Evolutionary conservation across 805 yeast species (phyloP), one percentile per base, ranked within the genome.

Genomic region (Komagataella phaffii): DNA sequence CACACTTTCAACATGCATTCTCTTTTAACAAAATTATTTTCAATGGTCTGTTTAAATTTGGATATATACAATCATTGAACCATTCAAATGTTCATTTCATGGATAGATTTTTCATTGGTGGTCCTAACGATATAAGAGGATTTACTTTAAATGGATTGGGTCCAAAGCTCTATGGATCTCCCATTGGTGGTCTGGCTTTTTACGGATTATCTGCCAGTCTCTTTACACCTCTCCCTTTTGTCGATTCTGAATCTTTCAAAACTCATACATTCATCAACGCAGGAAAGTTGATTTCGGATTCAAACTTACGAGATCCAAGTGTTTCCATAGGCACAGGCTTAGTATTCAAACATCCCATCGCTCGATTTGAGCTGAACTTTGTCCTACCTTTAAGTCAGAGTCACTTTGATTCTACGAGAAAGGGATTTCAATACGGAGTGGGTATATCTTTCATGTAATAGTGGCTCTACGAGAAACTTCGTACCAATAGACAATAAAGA

Each of bases 391-490:
- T 78, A 24, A 58, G 68, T 2, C 68, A 65, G 1, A 73, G 72
- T 57, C 64, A 65, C n/a, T 64, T 72, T 10, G 83, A 78, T 56
- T 67, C 66, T 24, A 56, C 69, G 5, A 59, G 82, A 50, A 77
- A 75, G 57, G 83, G 83, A 0, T 54, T 79, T 7, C 83, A 79
- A 57, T 78, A 76, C 61, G 83, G 83, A 8, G 74, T 79, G 47
- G 83, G 83, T 1, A 63, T 77, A n/a, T 73, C 81, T 8, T 79
- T 78, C 58, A 68, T 78, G 70, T 78, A 65, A 60, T 46, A 18
- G 21, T 44, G 44, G 17, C 19, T 17, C 40, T 44, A 44, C 19
- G 12, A 44, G 46, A 44, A 5, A n/a, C 17, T 19, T 6, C 6
- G 12, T 30, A 10, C 14, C 2, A 8, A 10, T 30, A 30, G 23